Evolutionary conservation across 169 alveolate genomes (phyloP), one percentile per base, ranked within the genome.

Genomic region (Babesia microti): DNA sequence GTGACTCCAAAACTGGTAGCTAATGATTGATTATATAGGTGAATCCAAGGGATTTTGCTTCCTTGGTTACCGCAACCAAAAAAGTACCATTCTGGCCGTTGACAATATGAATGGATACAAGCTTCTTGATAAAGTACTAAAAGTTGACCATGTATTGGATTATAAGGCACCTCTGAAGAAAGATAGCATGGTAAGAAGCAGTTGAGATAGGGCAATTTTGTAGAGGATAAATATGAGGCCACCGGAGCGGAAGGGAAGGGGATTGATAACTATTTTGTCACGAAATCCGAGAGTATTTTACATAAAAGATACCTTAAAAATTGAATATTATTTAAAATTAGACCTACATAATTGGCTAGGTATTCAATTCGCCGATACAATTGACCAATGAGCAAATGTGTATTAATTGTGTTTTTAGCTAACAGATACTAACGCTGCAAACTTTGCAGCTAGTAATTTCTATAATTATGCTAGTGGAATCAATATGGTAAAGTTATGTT

Each of bases 61-160:
- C 74, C 53, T 95, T n/a, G 92, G 94, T 1, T 95, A 95, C 60
- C 95, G 81, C 57, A 98, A 95, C 72, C 95, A 95, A 72, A 73
- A 96, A 54, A 81, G 96, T 35, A 94, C 99, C 0, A 69, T 95
- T n/a, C 79, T 95, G 57, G 99, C 99, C n/a, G 98, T 95, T 3
- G 98, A 95, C 72, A 95, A 95, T 66, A 86, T 91, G 37, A 94
- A 94, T 72, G 97, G 97, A 35, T 84, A 81, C 63, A 63, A 74
- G 21, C 71, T 86, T 45, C 61, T 89, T 46, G 97, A 92, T 15
- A 71, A 92, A 42, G 61, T 73, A 9, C 59, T 95, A 2, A 81
- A 89, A 36, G 99, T 95, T 6, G 98, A 93, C 60, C 99, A 95
- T 69, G 93, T 91, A 34, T 71, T 72, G 63, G 83, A 93, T 49